These are phyloP conservation scores for Malassezia furfur DNA, from an alignment of 1,284 basidiomycete species.

Conservation along the genomic window DNA sequence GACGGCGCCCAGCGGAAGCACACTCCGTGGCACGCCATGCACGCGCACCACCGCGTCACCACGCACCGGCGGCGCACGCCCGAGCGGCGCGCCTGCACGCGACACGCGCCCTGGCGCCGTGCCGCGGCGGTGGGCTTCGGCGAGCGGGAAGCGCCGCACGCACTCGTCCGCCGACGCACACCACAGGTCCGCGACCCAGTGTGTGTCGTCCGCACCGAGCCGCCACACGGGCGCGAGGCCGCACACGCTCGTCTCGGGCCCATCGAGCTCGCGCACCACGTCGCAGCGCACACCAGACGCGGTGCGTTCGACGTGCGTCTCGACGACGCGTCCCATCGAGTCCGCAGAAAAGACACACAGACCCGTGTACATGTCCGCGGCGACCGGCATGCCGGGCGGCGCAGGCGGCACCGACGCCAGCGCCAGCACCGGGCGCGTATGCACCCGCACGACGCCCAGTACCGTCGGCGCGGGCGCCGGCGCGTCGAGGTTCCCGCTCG, in stretches of 20 bases:
- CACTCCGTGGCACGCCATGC: neutral
- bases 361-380: neutral
- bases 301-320: neutral
- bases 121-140: neutral
- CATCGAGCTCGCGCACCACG: slow-evolving; percentile 14
- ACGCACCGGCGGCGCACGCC: neutral
- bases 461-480: neutral
- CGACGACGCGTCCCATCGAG: slow-evolving; percentile 17
- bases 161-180: slow-evolving; percentile 7
- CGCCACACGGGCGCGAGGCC: slow-evolving; percentile 8
- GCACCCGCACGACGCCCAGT: slow-evolving; percentile 1
- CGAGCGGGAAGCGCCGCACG: slow-evolving; percentile 15
- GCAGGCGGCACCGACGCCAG: slow-evolving; percentile 5
- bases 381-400: neutral
- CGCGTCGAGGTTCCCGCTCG: neutral
- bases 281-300: neutral
- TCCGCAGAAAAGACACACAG: slow-evolving; percentile 8
- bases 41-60: slow-evolving; percentile 1
- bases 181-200: slow-evolving; percentile 9
- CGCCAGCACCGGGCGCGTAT: slow-evolving; percentile 12
- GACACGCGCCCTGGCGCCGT: slow-evolving; percentile 3
- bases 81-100: slow-evolving; percentile 1
- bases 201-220: neutral
- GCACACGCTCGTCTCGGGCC: slow-evolving; percentile 11
- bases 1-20: slow-evolving; percentile 6